Evolutionary conservation across 2,329 filamentous ascomycete genomes (phyloP), one percentile per base, ranked within the genome.

Genomic region (Fusarium sp.): DNA sequence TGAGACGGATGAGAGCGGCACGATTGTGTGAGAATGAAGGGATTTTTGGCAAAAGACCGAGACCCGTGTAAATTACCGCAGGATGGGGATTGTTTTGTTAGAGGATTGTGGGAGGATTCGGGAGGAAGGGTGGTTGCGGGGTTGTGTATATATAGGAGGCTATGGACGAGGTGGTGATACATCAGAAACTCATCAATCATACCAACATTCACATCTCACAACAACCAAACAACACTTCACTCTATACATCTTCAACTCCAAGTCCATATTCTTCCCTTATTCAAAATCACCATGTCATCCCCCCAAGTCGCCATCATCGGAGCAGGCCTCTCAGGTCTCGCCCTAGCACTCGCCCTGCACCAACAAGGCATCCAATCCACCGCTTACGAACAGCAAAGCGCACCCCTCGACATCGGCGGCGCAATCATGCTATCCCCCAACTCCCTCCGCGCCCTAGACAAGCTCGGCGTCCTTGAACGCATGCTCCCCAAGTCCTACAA

Each of bases 361-460:
- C 81, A 85, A 36, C 82, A 87, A 63, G 81, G 81, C 45, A 90
- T 91, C 48, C 72, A 82, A 10, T 83, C 81, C 66, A 85, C 81
- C 6, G 80, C 91, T 57, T 90, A 89, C 69, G 89, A 91, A 69
- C 81, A 83, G 20, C 84, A 86, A 14, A 66, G 80, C 1, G 82
- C 83, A 0, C 81, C 85, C 4, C 82, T 85, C 5, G 83, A 86
- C 66, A 85, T 86, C 30, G 86, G 87, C 24, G 89, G 89, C 6
- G 88, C 87, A 2, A 82, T 91, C 36, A 89, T 90, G 85, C 84
- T 91, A 6, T 89, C 88, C 0, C 89, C 89, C 10, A 91, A 91
- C 60, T 87, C 88, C 0, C 83, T 91, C 3, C 83, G 84, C 8
- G 82, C 90, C 44, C 83, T 91, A 0, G 86, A 90, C 69, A 78